Evolutionary conservation across 345 rosid species (phyloP), one percentile per base, ranked within the genome.

Genomic region (Salix caprea): DNA sequence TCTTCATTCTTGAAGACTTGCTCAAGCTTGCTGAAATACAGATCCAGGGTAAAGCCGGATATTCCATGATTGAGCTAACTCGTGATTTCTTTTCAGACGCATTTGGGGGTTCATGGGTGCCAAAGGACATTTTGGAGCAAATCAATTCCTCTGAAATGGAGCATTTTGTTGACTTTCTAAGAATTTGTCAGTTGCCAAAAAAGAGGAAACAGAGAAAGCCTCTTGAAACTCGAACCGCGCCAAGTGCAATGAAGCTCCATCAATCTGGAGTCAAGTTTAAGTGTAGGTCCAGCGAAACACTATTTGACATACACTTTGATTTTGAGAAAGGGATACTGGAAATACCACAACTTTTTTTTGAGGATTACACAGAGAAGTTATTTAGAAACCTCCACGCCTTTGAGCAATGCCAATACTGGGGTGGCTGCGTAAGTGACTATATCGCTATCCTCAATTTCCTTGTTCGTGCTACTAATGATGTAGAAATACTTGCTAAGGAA

Each of bases 1-100:
- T 74, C 28, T 77, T 77, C 36, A 74, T 74, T 74, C 28, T 77
- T 77, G 28, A 74, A 0, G 87, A 79, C 6, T 28, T 82, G 13
- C 68, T 71, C 12, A 21, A 58, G 4, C 30, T 65, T 15, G 70
- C 78, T 64, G 15, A 75, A 2, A 60, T 15, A 5, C 6, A 0
- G 14, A 61, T 21, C 23, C 32, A 21, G 3, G 14, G 6, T 0
- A n/a, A 18, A 0, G 39, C 0, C 1, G 21, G 7, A 32, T 8
- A 0, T 13, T 30, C 19, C 23, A 15, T 66, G 69, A 26, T 30
- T 26, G 8, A 30, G 18, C 44, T 66, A 36, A 19, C 69, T 1
- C 7, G 11, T 14, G n/a, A 0, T 42, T 42, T 36, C 39, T 36
- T 66, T 1, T 13, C 19, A 15, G 0, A 0, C 5, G 4, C 16